phyloP scores from a whole-genome alignment of 352 stramenopile genomes.

The Globisporangium perplexum region DNA sequence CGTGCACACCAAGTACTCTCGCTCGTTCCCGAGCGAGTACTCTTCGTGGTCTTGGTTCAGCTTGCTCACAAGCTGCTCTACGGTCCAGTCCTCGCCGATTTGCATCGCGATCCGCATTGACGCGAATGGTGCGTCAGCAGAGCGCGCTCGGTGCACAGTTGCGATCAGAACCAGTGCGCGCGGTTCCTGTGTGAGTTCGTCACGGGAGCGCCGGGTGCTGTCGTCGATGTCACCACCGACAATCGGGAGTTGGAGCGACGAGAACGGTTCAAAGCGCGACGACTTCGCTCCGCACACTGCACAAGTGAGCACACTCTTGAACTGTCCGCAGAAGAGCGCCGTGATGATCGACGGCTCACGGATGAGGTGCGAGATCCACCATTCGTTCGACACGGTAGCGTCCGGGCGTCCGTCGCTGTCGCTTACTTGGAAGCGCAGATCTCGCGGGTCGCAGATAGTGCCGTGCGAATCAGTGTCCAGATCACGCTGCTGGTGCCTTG shows the following conservation, averaged over 20 bases:
- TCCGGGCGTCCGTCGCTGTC: slow-evolving; percentile 94
- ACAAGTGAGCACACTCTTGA: slow-evolving; percentile 93
- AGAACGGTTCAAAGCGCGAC: slow-evolving; percentile 86
- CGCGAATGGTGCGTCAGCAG: neutral
- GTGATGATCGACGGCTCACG: slow-evolving; percentile 94
- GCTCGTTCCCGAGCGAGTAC: slow-evolving; percentile 8
- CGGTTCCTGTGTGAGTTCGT: neutral
- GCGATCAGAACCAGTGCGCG: slow-evolving; percentile 23
- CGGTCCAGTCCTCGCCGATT: slow-evolving; percentile 20
- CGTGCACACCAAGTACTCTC: slow-evolving; percentile 18
- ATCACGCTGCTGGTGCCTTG: neutral
- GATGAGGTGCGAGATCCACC: slow-evolving; percentile 95
- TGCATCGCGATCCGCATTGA: slow-evolving; percentile 20
- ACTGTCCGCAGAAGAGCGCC: slow-evolving; percentile 95
- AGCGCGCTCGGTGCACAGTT: slow-evolving; percentile 27
- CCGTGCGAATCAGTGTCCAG: neutral
- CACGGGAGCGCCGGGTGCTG: neutral
- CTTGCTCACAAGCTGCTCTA: slow-evolving; percentile 35
- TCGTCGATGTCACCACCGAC: neutral
- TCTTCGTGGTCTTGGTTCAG: slow-evolving; percentile 18
- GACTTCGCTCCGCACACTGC: slow-evolving; percentile 79
- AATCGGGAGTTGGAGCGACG: slow-evolving; percentile 62
- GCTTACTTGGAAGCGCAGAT: slow-evolving; percentile 30
- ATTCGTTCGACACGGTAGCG: slow-evolving; percentile 92
- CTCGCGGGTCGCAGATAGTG: neutral